Conservation (phyloP, 2,329 filamentous ascomycete genomes). For the Verticillium longisporum region DNA sequence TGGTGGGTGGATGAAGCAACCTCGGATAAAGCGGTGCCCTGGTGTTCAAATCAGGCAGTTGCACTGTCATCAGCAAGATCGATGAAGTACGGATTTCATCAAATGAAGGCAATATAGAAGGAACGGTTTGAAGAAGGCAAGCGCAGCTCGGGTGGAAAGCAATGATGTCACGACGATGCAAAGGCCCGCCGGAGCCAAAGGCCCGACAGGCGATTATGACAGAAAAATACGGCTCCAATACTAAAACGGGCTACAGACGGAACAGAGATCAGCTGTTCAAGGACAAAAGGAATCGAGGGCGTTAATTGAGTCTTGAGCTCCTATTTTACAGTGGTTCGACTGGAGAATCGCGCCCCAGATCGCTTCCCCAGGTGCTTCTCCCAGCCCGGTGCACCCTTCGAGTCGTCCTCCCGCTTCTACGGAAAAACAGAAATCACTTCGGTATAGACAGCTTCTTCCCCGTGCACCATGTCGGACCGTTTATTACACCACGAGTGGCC, state of each 20-base stretch:
- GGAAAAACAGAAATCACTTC: slow-evolving; percentile 35
- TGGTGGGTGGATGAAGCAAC: background rate
- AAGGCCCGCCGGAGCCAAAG: background rate
- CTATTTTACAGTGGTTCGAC: slow-evolving; percentile 56
- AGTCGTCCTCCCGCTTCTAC: slow-evolving; percentile 37
- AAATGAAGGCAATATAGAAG: background rate
- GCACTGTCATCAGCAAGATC: too few species aligned
- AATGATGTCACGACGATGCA: background rate
- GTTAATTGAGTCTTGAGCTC: slow-evolving; percentile 54
- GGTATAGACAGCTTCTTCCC: slow-evolving; percentile 41
- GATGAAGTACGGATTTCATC: too few species aligned
- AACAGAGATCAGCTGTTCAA: slow-evolving; percentile 12
- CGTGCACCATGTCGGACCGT: slow-evolving; percentile 17
- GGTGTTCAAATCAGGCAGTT: too few species aligned
- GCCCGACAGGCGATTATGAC: background rate
- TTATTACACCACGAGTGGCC: slow-evolving; percentile 23
- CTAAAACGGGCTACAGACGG: background rate
- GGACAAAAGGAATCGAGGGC: slow-evolving; percentile 56
- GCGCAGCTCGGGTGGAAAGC: background rate
- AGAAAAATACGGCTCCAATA: background rate
- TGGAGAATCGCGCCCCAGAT: slow-evolving; percentile 32
- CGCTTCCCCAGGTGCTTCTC: slow-evolving; percentile 21
- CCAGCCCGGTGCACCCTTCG: slow-evolving; percentile 38
- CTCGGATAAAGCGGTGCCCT: too few species aligned
- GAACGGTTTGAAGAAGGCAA: background rate